Evolutionary conservation across 139 green algal species (phyloP).

Genomic region (Closterium sp.): DNA sequence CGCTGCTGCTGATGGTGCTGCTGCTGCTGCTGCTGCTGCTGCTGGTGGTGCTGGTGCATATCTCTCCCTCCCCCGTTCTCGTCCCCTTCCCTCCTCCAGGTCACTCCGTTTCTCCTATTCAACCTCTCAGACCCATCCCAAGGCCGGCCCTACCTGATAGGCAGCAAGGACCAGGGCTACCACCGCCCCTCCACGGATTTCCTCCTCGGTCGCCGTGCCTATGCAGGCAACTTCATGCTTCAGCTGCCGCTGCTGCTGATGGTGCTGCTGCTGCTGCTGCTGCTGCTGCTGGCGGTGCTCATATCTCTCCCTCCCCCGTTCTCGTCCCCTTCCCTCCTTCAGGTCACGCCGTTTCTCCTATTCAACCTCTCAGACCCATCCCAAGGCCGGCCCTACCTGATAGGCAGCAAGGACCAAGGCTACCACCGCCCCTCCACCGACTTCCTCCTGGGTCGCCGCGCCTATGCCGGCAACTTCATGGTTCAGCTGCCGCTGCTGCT

Average conservation of each 20-base stretch:
- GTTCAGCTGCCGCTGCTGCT: neutral
- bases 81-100: too few species aligned
- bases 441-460: too few species aligned
- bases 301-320: too few species aligned
- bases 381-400: neutral
- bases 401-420: neutral
- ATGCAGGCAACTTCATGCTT: neutral
- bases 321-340: too few species aligned
- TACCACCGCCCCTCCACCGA: too few species aligned
- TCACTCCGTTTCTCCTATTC: neutral
- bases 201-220: neutral
- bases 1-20: too few species aligned
- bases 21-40: too few species aligned
- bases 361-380: neutral
- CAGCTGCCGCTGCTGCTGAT: too few species aligned
- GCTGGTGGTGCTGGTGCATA: too few species aligned
- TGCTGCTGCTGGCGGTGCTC: too few species aligned
- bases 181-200: neutral
- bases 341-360: neutral
- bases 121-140: neutral
- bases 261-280: too few species aligned
- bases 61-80: too few species aligned
- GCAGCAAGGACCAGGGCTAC: slow-evolving; percentile 1
- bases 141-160: neutral
- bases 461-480: neutral